Conservation (phyloP, 805 yeast species). For the Nakazawaea wickerhamii region DNA sequence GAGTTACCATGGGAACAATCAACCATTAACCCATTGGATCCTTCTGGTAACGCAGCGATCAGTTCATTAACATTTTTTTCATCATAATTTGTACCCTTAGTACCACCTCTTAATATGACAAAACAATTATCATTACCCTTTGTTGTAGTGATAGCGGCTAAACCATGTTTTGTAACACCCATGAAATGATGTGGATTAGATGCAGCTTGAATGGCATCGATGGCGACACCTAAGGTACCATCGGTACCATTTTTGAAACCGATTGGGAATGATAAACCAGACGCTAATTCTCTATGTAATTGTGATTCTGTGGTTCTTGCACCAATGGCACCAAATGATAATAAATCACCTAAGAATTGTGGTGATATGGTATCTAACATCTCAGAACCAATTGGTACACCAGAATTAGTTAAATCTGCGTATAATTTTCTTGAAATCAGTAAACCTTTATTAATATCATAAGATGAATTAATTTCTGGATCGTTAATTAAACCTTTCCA, state of each 20-base stretch:
- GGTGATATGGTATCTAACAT: slow-evolving; percentile 98
- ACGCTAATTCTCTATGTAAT: slow-evolving; percentile 94
- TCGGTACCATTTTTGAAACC: slow-evolving; percentile 99
- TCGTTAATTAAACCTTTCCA: slow-evolving; percentile 98
- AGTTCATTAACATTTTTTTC: slow-evolving; percentile 71
- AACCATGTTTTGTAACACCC: slow-evolving; percentile 96
- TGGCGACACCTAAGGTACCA: slow-evolving; percentile 86
- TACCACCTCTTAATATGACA: slow-evolving; percentile 94
- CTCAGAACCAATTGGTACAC: slow-evolving; percentile 92
- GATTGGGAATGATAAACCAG: slow-evolving; percentile 97
- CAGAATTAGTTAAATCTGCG: slow-evolving; percentile 69
- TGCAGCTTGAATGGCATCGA: slow-evolving; percentile 93
- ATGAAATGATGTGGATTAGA: slow-evolving; percentile 89
- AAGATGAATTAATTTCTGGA: slow-evolving; percentile 89
- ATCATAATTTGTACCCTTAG: slow-evolving; percentile 89
- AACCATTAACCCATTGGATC: slow-evolving; percentile 67
- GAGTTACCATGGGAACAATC: slow-evolving; percentile 99
- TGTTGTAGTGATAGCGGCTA: slow-evolving; percentile 94
- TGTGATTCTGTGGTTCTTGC: slow-evolving; percentile 99
- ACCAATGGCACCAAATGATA: slow-evolving; percentile 96
- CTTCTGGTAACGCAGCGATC: slow-evolving; percentile 51
- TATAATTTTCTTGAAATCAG: slow-evolving; percentile 82
- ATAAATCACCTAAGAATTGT: slow-evolving; percentile 85
- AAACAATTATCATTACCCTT: slow-evolving; percentile 94
- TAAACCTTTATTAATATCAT: slow-evolving; percentile 92